Conservation (phyloP, 768 basidiomycete genomes). For the Serendipita indica region DNA sequence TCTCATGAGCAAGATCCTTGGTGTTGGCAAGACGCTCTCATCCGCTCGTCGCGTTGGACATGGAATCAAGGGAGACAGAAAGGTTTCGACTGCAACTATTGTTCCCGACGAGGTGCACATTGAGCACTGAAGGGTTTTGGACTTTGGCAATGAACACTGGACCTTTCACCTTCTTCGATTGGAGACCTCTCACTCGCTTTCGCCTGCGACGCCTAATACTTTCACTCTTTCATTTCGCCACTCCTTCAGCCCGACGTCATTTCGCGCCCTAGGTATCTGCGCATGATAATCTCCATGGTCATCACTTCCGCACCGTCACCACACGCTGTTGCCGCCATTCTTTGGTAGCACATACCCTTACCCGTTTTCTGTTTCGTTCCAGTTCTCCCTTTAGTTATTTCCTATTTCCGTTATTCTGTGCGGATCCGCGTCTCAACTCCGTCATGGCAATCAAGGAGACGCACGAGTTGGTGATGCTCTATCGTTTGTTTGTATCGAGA, state of each 20-base stretch:
- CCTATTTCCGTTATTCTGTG: not conserved
- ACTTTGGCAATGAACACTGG: not conserved
- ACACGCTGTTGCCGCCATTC: not conserved
- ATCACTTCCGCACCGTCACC: not conserved
- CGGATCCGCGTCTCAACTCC: slow-evolving; percentile 1
- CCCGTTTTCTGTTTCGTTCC: not conserved
- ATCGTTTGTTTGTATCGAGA: too few species aligned
- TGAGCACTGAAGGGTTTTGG: not conserved
- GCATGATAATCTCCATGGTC: not conserved
- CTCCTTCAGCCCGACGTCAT: not conserved
- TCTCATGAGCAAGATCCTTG: not conserved
- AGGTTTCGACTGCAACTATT: slow-evolving; percentile 1
- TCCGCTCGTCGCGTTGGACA: not conserved
- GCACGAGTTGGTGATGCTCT: too few species aligned
- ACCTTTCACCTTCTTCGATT: not conserved
- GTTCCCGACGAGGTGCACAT: not conserved
- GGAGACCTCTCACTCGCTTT: not conserved
- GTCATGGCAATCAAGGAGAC: too few species aligned
- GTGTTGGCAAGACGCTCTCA: not conserved
- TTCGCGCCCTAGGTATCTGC: not conserved
- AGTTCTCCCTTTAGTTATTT: not conserved
- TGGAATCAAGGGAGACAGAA: not conserved
- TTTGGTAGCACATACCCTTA: not conserved
- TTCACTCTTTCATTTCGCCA: not conserved
- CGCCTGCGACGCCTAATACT: not conserved